phyloP scores from a whole-genome alignment of 805 yeast species.

The Ogataea pignaliae region DNA sequence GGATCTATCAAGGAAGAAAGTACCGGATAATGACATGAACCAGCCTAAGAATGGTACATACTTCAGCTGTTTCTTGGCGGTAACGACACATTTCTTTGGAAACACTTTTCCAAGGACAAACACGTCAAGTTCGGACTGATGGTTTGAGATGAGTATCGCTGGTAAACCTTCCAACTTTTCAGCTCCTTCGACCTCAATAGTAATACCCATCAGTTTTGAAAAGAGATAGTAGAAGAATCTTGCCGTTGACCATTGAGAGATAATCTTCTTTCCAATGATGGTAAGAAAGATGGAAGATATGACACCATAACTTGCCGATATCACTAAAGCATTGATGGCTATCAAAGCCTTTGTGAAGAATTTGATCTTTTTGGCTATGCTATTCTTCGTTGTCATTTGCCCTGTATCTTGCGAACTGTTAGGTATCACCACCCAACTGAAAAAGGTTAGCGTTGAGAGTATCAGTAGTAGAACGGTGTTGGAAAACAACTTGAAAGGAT shows the following conservation, averaged over 20 bases:
- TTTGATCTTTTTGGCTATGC: constrained; percentile 33
- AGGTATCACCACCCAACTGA: constrained; percentile 14
- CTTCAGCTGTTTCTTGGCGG: constrained; percentile 82
- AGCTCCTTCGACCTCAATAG: constrained; percentile 64
- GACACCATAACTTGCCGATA: constrained; percentile 73
- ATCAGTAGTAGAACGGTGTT: constrained; percentile 5
- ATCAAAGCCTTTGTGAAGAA: constrained; percentile 53
- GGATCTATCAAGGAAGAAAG: constrained; percentile 84
- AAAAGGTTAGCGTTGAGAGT: constrained; percentile 6
- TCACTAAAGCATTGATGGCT: constrained; percentile 48
- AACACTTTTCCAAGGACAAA: constrained; percentile 76
- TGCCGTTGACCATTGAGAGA: constrained; percentile 89
- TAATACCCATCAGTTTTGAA: constrained; percentile 62
- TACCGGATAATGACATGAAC: constrained; percentile 91
- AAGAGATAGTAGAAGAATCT: constrained; percentile 67
- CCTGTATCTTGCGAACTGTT: constrained; percentile 7
- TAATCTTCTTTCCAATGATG: constrained; percentile 65
- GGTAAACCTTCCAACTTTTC: constrained; percentile 58
- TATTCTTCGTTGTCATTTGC: constrained; percentile 11
- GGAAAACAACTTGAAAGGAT: constrained; percentile 9
- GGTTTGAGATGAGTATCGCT: constrained; percentile 80
- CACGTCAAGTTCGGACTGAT: constrained; percentile 87
- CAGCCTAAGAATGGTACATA: constrained; percentile 91
- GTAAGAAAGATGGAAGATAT: constrained; percentile 65
- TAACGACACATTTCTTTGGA: constrained; percentile 85